phyloP scores from a whole-genome alignment of 2,329 filamentous ascomycete species.

The Hypomyces perniciosus region DNA sequence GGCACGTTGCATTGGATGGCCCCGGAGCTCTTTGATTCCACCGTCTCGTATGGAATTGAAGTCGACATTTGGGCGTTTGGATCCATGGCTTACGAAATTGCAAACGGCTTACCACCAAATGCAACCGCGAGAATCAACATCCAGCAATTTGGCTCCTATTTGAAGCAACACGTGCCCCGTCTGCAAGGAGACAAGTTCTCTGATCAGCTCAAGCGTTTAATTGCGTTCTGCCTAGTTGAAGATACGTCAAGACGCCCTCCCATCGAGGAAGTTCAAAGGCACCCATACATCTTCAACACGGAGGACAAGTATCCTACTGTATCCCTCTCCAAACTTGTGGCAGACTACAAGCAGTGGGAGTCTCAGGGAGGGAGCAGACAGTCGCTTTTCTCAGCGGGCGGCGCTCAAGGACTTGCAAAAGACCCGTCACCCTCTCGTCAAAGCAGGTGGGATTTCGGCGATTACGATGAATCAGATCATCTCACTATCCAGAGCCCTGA shows the following conservation, averaged over 20 bases:
- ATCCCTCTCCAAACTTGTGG: constrained; percentile 54
- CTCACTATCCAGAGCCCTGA: constrained; percentile 10
- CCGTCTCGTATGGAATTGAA: constrained; percentile 47
- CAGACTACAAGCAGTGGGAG: constrained; percentile 64
- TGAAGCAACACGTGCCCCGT: constrained; percentile 45
- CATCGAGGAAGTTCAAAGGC: constrained; percentile 55
- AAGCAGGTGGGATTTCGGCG: constrained; percentile 57
- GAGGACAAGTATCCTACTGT: constrained; percentile 52
- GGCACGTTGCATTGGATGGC: constrained; percentile 67
- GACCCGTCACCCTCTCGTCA: constrained; percentile 32
- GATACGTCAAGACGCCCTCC: constrained; percentile 51
- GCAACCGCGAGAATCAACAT: constrained; percentile 35
- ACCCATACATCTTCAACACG: constrained; percentile 57
- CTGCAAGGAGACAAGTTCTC: constrained; percentile 56
- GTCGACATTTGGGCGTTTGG: constrained; percentile 66
- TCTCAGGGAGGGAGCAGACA: constrained; percentile 58
- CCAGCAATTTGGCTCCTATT: constrained; percentile 36
- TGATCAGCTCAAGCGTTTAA: constrained; percentile 48
- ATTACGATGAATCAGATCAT: constrained; percentile 9
- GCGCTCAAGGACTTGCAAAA: constrained; percentile 37
- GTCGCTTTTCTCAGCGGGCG: constrained; percentile 48
- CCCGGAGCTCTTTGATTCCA: constrained; percentile 52
- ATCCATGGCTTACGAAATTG: constrained; percentile 61
- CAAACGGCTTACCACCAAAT: constrained; percentile 57
- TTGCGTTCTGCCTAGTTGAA: constrained; percentile 55